Evolutionary conservation across 495 filamentous ascomycete species (phyloP).

Genomic region (Penicillium coffeae): DNA sequence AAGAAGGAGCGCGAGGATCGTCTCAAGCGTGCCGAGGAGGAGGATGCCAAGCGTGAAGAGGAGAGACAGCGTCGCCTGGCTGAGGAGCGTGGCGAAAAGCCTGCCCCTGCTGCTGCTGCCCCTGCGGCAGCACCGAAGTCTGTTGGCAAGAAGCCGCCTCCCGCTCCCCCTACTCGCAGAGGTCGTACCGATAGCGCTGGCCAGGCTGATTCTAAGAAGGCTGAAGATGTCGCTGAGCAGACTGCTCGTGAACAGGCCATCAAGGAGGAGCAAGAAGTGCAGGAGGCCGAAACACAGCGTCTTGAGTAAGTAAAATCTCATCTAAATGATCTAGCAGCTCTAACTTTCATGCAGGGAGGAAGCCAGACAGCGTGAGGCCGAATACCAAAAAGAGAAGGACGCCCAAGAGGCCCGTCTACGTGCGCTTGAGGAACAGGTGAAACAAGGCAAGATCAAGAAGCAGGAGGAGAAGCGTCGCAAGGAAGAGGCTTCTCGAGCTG

Average conservation of each 20-base stretch:
- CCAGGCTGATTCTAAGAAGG: conserved; percentile 52
- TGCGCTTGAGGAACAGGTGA: conserved; percentile 90
- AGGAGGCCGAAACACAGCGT: conserved; percentile 66
- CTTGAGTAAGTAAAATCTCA: conserved; percentile 74
- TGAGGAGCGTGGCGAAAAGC: conserved; percentile 71
- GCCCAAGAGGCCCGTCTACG: conserved; percentile 77
- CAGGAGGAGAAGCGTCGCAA: conserved; percentile 89
- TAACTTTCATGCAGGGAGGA: conserved; percentile 61
- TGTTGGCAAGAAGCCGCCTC: conserved; percentile 74
- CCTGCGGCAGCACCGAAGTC: conserved; percentile 42
- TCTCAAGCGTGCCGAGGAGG: conserved; percentile 84
- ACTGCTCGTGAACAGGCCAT: conserved; percentile 56
- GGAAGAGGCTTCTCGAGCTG: conserved; percentile 80
- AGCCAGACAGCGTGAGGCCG: conserved; percentile 70
- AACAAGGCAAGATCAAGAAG: conserved; percentile 93
- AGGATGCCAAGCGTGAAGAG: conserved; percentile 85
- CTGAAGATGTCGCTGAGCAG: conserved; percentile 51
- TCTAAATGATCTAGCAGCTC: conserved; percentile 1
- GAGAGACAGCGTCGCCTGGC: conserved; percentile 81
- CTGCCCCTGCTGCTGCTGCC: conserved; percentile 38
- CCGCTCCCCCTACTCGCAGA: conserved; percentile 77
- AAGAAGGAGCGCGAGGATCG: conserved; percentile 81
- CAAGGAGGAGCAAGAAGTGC: conserved; percentile 69
- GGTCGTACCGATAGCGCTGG: conserved; percentile 57
- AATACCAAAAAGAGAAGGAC: conserved; percentile 72